Evolutionary conservation across 1,284 basidiomycete genomes (phyloP).

Genomic region (Austroboletus novae-zelandiae): DNA sequence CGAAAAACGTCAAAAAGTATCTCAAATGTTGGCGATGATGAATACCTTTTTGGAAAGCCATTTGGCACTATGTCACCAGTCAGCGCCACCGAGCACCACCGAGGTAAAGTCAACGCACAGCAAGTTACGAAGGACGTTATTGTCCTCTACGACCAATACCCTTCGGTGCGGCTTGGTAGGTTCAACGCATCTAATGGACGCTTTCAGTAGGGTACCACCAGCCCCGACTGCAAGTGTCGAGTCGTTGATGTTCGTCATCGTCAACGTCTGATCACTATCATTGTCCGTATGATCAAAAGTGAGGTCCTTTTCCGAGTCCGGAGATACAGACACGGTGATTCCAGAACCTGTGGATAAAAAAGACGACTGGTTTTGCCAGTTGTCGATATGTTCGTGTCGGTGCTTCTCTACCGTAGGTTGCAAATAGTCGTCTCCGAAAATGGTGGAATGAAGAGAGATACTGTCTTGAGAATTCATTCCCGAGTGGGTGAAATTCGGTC

Average conservation of each 20-base stretch:
- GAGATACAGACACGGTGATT: conserved; percentile 16
- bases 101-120: conserved; percentile 46
- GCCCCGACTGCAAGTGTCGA: conserved; percentile 55
- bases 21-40: background rate
- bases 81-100: conserved; percentile 1
- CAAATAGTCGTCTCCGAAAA: conserved; percentile 26
- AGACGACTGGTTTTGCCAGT: conserved; percentile 22
- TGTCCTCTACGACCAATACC: conserved; percentile 84
- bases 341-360: conserved; percentile 10
- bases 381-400: conserved; percentile 24
- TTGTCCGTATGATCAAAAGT: conserved; percentile 10
- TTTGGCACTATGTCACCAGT: conserved; percentile 52
- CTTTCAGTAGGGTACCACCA: conserved; percentile 59
- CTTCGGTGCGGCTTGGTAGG: conserved; percentile 44
- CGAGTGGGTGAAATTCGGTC: conserved; percentile 14
- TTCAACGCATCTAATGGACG: conserved; percentile 51
- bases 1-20: conserved; percentile 7
- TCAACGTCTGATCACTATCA: conserved; percentile 10
- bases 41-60: conserved; percentile 75
- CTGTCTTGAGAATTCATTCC: conserved; percentile 26
- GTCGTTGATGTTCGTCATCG: conserved; percentile 13
- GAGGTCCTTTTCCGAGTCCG: conserved; percentile 25
- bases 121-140: conserved; percentile 69
- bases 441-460: conserved; percentile 30
- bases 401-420: conserved; percentile 16